These are phyloP conservation scores for Metarhizium album DNA, from an alignment of 2,329 filamentous ascomycete genomes.

Conservation along the genomic window DNA sequence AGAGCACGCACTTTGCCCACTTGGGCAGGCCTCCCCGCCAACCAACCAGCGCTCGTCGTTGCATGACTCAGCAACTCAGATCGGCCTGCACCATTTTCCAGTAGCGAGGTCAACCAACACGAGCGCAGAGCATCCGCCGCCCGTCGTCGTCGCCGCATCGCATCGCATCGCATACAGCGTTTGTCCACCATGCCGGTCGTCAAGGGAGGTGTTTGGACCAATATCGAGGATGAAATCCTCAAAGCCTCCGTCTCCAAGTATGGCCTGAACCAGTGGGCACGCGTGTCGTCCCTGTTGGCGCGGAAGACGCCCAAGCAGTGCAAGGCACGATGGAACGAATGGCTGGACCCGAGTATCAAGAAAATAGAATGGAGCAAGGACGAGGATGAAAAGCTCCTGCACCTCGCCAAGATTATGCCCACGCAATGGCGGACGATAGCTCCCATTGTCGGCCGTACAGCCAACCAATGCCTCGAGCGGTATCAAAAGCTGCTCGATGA, in stretches of 20 bases:
- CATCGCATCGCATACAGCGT: conserved; percentile 7
- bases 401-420: conserved; percentile 95
- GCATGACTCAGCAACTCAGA: conserved; percentile 3
- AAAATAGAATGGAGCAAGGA: conserved; percentile 99
- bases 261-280: conserved; percentile 94
- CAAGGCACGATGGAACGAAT: conserved; percentile 97
- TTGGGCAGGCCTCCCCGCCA: too few relatives aligned
- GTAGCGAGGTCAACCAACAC: background rate
- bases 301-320: conserved; percentile 98
- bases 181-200: conserved; percentile 53
- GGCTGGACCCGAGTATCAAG: conserved; percentile 94
- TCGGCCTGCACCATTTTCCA: conserved; percentile 1
- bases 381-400: conserved; percentile 93
- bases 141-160: background rate
- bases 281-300: conserved; percentile 90
- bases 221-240: conserved; percentile 88
- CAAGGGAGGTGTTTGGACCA: conserved; percentile 66
- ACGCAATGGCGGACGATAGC: conserved; percentile 99
- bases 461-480: conserved; percentile 91
- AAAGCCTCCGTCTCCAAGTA: conserved; percentile 93
- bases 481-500: conserved; percentile 96
- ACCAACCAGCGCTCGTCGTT: background rate
- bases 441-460: conserved; percentile 89
- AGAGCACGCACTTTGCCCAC: too few relatives aligned
- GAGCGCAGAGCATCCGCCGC: background rate